phyloP scores from a whole-genome alignment of 2,329 filamentous ascomycete species.

The Pyricularia sp. region DNA sequence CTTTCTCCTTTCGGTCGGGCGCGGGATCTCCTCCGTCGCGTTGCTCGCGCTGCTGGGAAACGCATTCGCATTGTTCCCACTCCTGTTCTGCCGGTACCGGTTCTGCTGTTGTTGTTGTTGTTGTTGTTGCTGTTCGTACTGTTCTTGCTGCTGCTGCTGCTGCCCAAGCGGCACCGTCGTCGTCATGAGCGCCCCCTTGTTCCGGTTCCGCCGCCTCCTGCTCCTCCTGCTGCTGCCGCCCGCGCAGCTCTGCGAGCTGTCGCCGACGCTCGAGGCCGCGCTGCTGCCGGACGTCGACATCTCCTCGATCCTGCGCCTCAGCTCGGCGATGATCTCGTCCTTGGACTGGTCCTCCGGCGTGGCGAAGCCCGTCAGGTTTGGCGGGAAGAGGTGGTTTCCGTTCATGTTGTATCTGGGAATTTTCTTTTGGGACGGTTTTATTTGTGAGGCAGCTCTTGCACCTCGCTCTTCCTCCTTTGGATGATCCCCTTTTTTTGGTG shows the following conservation, averaged over 20 bases:
- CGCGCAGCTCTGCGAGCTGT: constrained; percentile 9
- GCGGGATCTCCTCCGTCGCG: constrained; percentile 9
- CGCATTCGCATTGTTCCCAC: no score
- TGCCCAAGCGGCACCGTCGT: not conserved
- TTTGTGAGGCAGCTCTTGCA: no score
- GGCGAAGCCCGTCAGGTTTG: not conserved
- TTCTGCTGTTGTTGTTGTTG: constrained; percentile 4
- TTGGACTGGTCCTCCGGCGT: constrained; percentile 3
- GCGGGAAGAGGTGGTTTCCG: not conserved
- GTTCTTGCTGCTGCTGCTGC: not conserved
- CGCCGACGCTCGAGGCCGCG: constrained; percentile 6
- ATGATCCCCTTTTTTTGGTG: not conserved
- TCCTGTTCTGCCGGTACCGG: no score
- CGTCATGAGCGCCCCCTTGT: not conserved
- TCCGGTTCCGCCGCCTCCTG: constrained; percentile 4
- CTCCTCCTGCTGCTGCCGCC: constrained; percentile 7
- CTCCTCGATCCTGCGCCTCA: constrained; percentile 8
- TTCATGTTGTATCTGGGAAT: not conserved
- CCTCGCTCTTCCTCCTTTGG: not conserved
- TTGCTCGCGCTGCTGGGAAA: constrained; percentile 2
- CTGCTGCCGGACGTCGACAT: not conserved
- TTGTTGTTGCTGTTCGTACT: constrained; percentile 6
- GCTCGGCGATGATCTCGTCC: constrained; percentile 12
- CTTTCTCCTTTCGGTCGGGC: constrained; percentile 18
- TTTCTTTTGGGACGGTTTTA: not conserved